Conservation (phyloP, 139 green algal genomes). For the Volvox reticuliferus region DNA sequence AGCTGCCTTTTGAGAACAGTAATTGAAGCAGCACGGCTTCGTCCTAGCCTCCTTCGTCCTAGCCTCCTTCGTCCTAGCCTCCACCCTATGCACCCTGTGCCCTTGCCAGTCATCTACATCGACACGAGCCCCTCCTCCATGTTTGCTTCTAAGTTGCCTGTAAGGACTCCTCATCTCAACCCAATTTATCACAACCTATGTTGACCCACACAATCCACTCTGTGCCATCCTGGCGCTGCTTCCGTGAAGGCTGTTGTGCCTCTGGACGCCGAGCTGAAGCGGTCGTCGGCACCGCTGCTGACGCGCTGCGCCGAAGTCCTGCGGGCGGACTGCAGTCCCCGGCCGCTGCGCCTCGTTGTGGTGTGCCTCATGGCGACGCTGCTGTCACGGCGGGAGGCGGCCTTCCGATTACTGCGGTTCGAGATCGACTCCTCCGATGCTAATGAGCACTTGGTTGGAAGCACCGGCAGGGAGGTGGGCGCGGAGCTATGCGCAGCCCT, state of each 20-base stretch:
- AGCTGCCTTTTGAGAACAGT: no score
- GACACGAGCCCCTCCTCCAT: no score
- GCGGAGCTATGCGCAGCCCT: slow-evolving; percentile 53
- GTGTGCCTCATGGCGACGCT: slow-evolving; percentile 54
- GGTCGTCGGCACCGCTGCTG: not conserved
- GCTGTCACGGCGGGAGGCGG: slow-evolving; percentile 29
- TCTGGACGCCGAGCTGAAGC: not conserved
- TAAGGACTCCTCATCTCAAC: no score
- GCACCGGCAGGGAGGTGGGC: slow-evolving; percentile 45
- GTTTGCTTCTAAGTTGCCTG: no score
- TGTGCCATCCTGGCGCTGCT: no score
- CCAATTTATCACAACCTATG: no score
- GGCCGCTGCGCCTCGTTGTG: slow-evolving; percentile 18
- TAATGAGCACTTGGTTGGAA: slow-evolving; percentile 37
- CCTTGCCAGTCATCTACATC: no score
- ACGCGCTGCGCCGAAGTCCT: slow-evolving; percentile 46
- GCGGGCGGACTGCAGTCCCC: not conserved
- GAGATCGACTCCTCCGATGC: not conserved
- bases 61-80: no score
- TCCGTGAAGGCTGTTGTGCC: not conserved
- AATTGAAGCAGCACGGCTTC: no score
- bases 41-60: no score
- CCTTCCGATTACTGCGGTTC: slow-evolving; percentile 30
- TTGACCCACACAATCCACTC: no score
- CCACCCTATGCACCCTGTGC: no score